phyloP scores from a whole-genome alignment of 164 flowering plant species.

The Vitis rotundifolia region DNA sequence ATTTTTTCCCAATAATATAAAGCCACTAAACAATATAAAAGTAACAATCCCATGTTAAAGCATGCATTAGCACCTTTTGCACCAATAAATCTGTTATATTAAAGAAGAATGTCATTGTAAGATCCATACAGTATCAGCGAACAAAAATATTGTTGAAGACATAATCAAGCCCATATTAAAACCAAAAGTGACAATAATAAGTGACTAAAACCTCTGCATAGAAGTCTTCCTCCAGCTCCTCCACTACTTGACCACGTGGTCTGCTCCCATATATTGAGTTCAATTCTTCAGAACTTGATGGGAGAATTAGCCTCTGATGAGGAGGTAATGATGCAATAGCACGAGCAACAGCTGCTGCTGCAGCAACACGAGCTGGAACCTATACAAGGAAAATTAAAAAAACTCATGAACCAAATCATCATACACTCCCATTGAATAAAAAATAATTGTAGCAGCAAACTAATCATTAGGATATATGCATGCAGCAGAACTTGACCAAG shows the following conservation, averaged over 20 bases:
- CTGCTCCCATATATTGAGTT: constrained; percentile 85
- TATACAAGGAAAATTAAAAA: constrained; percentile 20
- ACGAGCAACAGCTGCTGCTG: constrained; percentile 96
- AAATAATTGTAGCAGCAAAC: background rate
- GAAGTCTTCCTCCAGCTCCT: constrained; percentile 85
- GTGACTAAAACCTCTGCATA: constrained; percentile 73
- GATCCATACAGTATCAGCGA: no score
- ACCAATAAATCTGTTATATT: background rate
- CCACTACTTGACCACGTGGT: constrained; percentile 53
- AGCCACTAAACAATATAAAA: background rate
- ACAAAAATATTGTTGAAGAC: no score
- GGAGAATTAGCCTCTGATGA: constrained; percentile 66
- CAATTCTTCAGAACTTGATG: constrained; percentile 79
- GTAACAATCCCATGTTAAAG: background rate
- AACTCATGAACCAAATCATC: background rate
- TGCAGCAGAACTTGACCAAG: no score
- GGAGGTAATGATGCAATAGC: constrained; percentile 89
- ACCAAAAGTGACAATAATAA: background rate
- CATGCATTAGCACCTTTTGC: background rate
- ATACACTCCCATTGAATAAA: background rate
- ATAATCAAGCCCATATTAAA: background rate
- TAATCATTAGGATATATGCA: no score
- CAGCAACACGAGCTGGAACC: constrained; percentile 96
- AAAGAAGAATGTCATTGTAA: no score
- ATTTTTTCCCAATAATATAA: no score